Conservation (phyloP, 1,284 basidiomycete genomes). For the Termitomyces sp. region DNA sequence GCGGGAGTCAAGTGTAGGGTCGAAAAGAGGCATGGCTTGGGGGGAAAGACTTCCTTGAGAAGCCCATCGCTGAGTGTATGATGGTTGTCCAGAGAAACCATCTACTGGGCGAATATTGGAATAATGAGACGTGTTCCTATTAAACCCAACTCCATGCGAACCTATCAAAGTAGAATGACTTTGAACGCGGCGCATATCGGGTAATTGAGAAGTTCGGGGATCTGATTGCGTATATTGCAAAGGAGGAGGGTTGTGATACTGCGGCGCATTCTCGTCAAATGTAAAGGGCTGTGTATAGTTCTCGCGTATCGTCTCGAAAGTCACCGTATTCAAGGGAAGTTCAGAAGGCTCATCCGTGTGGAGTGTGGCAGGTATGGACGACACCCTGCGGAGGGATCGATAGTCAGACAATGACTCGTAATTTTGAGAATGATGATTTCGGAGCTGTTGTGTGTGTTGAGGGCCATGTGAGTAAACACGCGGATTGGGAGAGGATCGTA, state of each 20-base stretch:
- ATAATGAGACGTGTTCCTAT: conserved; percentile 4
- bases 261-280: conserved; percentile 1
- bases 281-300: conserved; percentile 4
- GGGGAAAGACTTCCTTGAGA: conserved; percentile 10
- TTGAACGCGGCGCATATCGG: conserved; percentile 18
- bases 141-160: conserved; percentile 5
- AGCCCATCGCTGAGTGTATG: conserved; percentile 11
- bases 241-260: conserved; percentile 3
- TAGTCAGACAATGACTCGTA: conserved; percentile 5
- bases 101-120: conserved; percentile 1
- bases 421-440: conserved; percentile 8
- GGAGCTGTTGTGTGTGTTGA: conserved; percentile 7
- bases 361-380: conserved; percentile 14
- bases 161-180: conserved; percentile 18
- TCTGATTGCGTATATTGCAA: conserved; percentile 6
- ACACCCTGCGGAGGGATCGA: conserved; percentile 11
- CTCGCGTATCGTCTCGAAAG: conserved; percentile 11
- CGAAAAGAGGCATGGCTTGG: conserved; percentile 5
- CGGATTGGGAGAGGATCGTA: conserved; percentile 9
- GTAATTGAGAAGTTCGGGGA: conserved; percentile 8
- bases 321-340: conserved; percentile 1
- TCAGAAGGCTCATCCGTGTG: conserved; percentile 5
- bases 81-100: conserved; percentile 2
- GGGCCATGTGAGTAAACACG: conserved; percentile 7
- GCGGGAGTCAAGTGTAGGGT: conserved; percentile 5